These are phyloP conservation scores for Alternaria gansuensis DNA, from an alignment of 2,329 filamentous ascomycete species.

Conservation along the genomic window DNA sequence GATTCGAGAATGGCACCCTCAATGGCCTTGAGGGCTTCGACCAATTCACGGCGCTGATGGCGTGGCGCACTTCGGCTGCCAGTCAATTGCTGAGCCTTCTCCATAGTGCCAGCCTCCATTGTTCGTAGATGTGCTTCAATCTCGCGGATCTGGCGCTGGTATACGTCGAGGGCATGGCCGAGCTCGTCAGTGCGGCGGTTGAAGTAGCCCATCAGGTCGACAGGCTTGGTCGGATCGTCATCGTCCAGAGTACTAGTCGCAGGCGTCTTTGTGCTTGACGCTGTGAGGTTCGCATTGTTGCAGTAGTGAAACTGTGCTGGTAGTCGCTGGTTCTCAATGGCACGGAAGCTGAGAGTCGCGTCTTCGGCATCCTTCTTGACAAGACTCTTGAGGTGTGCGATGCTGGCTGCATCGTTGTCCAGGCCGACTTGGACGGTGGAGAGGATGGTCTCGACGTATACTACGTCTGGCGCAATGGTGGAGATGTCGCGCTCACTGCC, in stretches of 20 bases:
- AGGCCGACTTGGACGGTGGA: slow-evolving; percentile 70
- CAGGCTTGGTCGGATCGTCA: slow-evolving; percentile 47
- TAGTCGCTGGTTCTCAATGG: slow-evolving; percentile 77
- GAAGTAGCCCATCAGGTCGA: slow-evolving; percentile 60
- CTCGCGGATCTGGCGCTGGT: slow-evolving; percentile 56
- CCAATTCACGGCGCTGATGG: slow-evolving; percentile 57
- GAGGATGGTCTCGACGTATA: slow-evolving; percentile 68
- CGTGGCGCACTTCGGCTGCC: slow-evolving; percentile 47
- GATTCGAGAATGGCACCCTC: slow-evolving; percentile 60
- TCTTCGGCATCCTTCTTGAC: slow-evolving; percentile 74
- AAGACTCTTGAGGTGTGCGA: slow-evolving; percentile 64
- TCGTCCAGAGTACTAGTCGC: slow-evolving; percentile 49
- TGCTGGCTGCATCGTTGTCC: slow-evolving; percentile 69
- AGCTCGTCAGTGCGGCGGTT: slow-evolving; percentile 53
- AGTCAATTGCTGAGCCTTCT: slow-evolving; percentile 56
- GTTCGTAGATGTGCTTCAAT: slow-evolving; percentile 61
- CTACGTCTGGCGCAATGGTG: slow-evolving; percentile 71
- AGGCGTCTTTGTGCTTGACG: slow-evolving; percentile 42
- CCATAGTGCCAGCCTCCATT: slow-evolving; percentile 57
- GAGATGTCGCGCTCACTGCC: slow-evolving; percentile 70
- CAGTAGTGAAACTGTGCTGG: slow-evolving; percentile 69
- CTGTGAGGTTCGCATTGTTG: slow-evolving; percentile 52
- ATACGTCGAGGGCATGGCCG: slow-evolving; percentile 51
- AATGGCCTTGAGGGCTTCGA: slow-evolving; percentile 58
- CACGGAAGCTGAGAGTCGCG: slow-evolving; percentile 75